Conservation (phyloP, 75 land plant species). For the Picea sitchensis region DNA sequence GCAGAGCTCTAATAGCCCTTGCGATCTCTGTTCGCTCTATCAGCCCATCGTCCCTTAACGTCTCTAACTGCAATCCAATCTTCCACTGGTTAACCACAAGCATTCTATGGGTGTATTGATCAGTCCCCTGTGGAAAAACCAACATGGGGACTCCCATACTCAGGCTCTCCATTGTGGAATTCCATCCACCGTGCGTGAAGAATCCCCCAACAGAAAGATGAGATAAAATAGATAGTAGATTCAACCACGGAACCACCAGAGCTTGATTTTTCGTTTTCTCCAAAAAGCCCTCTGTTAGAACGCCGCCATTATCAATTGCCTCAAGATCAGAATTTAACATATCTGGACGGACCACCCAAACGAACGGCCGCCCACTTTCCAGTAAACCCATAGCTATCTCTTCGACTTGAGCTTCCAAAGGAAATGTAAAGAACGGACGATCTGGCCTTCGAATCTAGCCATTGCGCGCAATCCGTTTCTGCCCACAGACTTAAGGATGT, state of each 20-base stretch:
- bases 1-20: background rate
- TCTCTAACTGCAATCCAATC: constrained; percentile 1
- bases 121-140: constrained; percentile 15
- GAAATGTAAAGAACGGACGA: background rate
- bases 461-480: background rate
- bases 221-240: constrained; percentile 5
- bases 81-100: background rate
- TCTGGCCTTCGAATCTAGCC: background rate
- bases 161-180: constrained; percentile 16
- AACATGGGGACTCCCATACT: constrained; percentile 20
- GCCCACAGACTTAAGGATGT: background rate
- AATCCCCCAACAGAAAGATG: constrained; percentile 19
- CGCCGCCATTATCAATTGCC: background rate
- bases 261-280: constrained; percentile 17
- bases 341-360: background rate
- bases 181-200: constrained; percentile 29
- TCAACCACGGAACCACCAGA: constrained; percentile 19
- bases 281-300: background rate
- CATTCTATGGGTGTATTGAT: constrained; percentile 16
- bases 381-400: too few relatives aligned
- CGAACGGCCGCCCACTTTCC: background rate
- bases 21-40: background rate
- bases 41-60: background rate
- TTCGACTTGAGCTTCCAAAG: too few relatives aligned
- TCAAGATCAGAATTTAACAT: background rate